Evolutionary conservation across 2,329 filamentous ascomycete species (phyloP).

Genomic region (Verticillium tricorpus): DNA sequence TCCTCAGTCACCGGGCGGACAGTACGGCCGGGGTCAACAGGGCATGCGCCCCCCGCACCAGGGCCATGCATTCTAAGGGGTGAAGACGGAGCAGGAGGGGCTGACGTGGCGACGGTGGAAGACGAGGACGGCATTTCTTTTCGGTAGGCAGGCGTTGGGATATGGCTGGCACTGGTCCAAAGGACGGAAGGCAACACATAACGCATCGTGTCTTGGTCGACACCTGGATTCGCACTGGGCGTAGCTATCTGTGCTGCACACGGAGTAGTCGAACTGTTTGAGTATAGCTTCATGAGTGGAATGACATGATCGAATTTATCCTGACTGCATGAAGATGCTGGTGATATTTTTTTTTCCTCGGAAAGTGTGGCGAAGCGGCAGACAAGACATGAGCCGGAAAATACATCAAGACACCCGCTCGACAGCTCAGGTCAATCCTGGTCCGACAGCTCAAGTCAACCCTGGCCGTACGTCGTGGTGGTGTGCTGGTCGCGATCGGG

Average conservation of each 20-base stretch:
- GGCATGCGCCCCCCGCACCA: slow-evolving; percentile 23
- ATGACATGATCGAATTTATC: background rate
- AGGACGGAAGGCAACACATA: background rate
- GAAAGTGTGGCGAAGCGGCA: too few relatives aligned
- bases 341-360: too few relatives aligned
- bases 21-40: slow-evolving; percentile 7
- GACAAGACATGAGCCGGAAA: too few relatives aligned
- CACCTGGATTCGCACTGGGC: background rate
- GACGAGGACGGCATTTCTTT: background rate
- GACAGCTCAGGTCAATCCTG: background rate
- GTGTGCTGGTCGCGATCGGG: background rate
- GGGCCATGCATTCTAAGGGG: slow-evolving; percentile 22
- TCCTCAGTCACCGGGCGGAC: slow-evolving; percentile 4
- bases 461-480: background rate
- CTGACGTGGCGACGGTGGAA: background rate
- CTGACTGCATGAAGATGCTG: too few relatives aligned
- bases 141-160: background rate
- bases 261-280: background rate
- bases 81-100: background rate
- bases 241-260: background rate
- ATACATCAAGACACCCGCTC: background rate
- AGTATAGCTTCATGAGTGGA: background rate
- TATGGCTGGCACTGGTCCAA: background rate
- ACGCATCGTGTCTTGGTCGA: background rate
- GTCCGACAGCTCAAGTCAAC: background rate